Evolutionary conservation across 73 alveolate species (phyloP).

Genomic region (Durusdinium trenchii): DNA sequence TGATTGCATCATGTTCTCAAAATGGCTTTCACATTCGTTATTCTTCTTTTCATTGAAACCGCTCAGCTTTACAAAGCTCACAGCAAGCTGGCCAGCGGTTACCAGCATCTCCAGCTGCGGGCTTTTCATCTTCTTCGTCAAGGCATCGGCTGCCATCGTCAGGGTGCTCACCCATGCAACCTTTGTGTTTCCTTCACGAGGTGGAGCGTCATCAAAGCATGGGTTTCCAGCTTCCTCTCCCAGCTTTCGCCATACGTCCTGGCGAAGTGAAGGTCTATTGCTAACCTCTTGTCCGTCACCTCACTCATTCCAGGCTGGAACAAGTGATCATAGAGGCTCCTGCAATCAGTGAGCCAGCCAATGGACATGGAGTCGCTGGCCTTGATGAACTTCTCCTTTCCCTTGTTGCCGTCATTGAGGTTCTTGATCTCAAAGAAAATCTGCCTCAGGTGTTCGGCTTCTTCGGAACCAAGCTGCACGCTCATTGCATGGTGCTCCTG

Average conservation of each 20-base stretch:
- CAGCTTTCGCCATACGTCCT: not conserved
- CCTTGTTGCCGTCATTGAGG: not conserved
- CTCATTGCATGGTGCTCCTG: not conserved
- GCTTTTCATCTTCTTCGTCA: not conserved
- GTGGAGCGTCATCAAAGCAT: not conserved
- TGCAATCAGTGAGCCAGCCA: not conserved
- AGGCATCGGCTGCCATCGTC: not conserved
- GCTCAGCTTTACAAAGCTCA: too few species aligned
- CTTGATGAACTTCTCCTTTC: too few species aligned
- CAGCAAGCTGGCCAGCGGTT: too few species aligned
- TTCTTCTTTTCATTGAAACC: too few species aligned
- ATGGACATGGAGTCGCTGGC: not conserved
- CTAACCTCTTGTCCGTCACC: not conserved
- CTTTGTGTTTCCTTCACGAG: not conserved
- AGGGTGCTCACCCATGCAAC: not conserved
- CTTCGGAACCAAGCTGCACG: not conserved
- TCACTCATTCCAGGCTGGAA: not conserved
- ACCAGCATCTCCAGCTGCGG: too few species aligned
- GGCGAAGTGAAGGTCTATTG: not conserved
- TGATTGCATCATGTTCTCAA: too few species aligned
- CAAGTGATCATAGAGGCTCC: not conserved
- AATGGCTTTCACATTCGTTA: too few species aligned
- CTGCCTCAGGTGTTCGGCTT: not conserved
- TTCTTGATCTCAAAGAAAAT: not conserved
- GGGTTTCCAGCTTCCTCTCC: not conserved